Base-by-base conservation (phyloP, 177 flowering plant species). In the Vitis hybrid region DNA sequence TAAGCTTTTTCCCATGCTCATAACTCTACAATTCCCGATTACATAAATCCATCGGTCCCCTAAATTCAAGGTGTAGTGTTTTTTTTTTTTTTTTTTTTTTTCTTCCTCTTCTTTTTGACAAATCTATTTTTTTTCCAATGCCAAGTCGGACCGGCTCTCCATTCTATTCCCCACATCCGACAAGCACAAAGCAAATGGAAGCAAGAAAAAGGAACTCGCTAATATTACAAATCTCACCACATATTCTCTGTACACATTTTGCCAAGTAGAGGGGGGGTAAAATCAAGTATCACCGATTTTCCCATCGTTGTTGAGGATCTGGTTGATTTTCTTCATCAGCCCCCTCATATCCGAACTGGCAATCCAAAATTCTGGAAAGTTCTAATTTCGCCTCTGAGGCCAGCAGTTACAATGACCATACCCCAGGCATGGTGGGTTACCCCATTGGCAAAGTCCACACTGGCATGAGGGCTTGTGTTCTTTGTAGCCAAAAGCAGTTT, bases 281-380 rank as follows among this genome's bases (percentile, higher is more conserved):
- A 20, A 66, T 18, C 60, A 58, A 56, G 45, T 39, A 4, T 7
- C 45, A 39, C 63, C 52, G 69, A 29, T 19, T 70, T 29, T 12
- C 72, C 70, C 69, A 51, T 2, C 16, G 57, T n/a, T 51, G 5
- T 10, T 56, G 22, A 5, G 15, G 16, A 39, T 39, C 45, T 39
- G 45, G 9, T 39, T 20, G 11, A 62, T 26, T 60, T 70, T 59
- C 55, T 26, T 20, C 14, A 9, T 6, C 18, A 16, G 12, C 20
- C 50, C 55, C 66, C 68, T 81, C 75, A 91, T 20, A 92, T 79
- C 56, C 87, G 87, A 76, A 93, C 79, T 0, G 99, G 97, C 78
- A 92, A 77, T 61, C 99, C 99, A 79, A 94, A 92, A 80, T 96
- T 96, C 71, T 94, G 99, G 73, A 85, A 96, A 62, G 90, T 83